Percentiles rank a stretch among this genome's conserved stretches.
Evolutionary conservation across 805 yeast genomes (phyloP).

Genomic region (Wilhelminamyces savonicus): DNA sequence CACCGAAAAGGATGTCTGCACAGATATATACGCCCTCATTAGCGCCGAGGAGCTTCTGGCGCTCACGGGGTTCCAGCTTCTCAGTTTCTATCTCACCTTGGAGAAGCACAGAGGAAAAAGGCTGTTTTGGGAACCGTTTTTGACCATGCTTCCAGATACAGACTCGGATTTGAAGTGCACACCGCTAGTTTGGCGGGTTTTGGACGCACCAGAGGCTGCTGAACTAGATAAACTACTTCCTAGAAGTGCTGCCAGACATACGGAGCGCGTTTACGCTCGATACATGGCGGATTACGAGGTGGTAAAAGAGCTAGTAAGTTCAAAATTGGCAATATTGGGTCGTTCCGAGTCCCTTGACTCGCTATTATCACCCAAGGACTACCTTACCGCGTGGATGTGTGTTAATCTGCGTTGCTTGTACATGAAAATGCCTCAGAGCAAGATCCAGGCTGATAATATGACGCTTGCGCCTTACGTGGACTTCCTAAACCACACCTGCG

Average conservation of each 20-base stretch:
- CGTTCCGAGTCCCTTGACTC: neutral
- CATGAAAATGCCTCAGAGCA: slow-evolving; percentile 55
- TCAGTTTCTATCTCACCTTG: slow-evolving; percentile 43
- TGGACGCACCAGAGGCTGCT: slow-evolving; percentile 16
- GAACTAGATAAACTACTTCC: slow-evolving; percentile 40
- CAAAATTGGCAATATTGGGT: slow-evolving; percentile 2
- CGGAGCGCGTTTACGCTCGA: slow-evolving; percentile 33
- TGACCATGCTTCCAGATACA: slow-evolving; percentile 53
- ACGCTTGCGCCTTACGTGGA: slow-evolving; percentile 92
- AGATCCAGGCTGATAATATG: slow-evolving; percentile 55
- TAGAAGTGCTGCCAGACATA: slow-evolving; percentile 29
- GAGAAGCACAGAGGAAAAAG: slow-evolving; percentile 32
- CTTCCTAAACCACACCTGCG: slow-evolving; percentile 67
- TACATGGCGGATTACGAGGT: slow-evolving; percentile 41
- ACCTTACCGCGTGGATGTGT: slow-evolving; percentile 75
- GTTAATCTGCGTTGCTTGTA: slow-evolving; percentile 90
- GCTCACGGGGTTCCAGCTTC: slow-evolving; percentile 55
- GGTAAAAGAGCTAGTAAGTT: slow-evolving; percentile 20
- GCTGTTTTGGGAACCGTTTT: slow-evolving; percentile 66
- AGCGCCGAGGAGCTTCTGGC: slow-evolving; percentile 26
- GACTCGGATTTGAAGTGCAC: slow-evolving; percentile 44
- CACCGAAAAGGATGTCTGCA: slow-evolving; percentile 14
- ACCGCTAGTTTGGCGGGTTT: slow-evolving; percentile 60
- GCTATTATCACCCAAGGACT: slow-evolving; percentile 17
- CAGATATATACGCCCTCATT: slow-evolving; percentile 25